Conservation (phyloP, 345 rosid species). For the Combretum micranthum region DNA sequence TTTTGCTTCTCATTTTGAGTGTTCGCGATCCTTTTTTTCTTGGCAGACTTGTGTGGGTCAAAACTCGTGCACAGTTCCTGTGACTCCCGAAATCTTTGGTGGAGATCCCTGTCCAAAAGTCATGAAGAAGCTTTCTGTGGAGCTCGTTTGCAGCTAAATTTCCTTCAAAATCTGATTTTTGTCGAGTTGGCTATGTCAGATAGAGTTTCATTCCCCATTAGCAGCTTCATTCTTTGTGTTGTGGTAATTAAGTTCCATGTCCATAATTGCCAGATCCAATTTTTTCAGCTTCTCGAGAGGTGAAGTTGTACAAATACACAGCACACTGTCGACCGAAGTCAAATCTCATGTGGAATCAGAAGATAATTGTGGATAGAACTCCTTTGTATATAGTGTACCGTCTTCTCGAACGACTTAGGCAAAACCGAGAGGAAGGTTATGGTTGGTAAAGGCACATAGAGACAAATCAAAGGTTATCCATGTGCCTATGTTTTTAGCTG, state of each 20-base stretch:
- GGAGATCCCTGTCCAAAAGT: slow-evolving; percentile 90
- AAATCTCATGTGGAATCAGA: slow-evolving; percentile 23
- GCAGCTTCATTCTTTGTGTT: not conserved
- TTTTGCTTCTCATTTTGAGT: not conserved
- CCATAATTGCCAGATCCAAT: slow-evolving; percentile 22
- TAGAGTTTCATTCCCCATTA: too few relatives aligned
- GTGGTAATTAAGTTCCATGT: not conserved
- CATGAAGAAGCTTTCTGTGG: slow-evolving; percentile 93
- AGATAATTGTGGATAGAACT: slow-evolving; percentile 28
- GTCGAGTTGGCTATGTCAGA: too few relatives aligned
- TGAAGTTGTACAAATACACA: slow-evolving; percentile 81
- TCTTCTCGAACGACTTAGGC: slow-evolving; percentile 8
- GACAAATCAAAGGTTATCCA: slow-evolving; percentile 47
- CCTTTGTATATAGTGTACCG: slow-evolving; percentile 10
- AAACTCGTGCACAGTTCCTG: slow-evolving; percentile 82
- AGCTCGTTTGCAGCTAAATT: slow-evolving; percentile 72
- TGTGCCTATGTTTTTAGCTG: slow-evolving; percentile 38
- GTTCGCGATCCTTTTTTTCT: not conserved
- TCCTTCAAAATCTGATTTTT: slow-evolving; percentile 3
- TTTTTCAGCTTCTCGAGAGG: slow-evolving; percentile 30
- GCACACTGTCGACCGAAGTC: slow-evolving; percentile 27
- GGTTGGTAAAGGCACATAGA: slow-evolving; percentile 39
- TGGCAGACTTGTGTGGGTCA: slow-evolving; percentile 86
- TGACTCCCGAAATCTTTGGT: slow-evolving; percentile 91
- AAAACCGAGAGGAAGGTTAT: slow-evolving; percentile 9